Evolutionary conservation across 345 rosid species (phyloP).

Genomic region (Eucalyptus cloeziana): DNA sequence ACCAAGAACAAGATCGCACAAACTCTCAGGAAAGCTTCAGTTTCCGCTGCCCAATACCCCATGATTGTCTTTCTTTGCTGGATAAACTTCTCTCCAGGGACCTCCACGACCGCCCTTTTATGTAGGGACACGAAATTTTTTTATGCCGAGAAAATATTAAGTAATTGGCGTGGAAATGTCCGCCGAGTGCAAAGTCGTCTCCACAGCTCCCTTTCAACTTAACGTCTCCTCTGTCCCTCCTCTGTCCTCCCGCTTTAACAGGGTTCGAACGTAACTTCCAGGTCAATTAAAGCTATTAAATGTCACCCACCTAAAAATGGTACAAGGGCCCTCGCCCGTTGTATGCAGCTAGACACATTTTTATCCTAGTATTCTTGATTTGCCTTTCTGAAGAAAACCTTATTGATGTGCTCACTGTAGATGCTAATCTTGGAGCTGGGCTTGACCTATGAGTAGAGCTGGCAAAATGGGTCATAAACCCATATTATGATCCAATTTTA

Average conservation of each 20-base stretch:
- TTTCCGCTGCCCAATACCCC: background rate
- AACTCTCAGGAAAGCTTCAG: conserved; percentile 30
- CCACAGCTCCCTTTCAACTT: background rate
- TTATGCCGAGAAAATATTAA: background rate
- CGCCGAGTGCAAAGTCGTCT: background rate
- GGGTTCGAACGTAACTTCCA: background rate
- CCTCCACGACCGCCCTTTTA: background rate
- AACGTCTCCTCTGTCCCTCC: background rate
- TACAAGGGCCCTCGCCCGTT: background rate
- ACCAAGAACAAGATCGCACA: conserved; percentile 16
- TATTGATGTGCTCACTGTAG: background rate
- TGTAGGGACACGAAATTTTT: background rate
- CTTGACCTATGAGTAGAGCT: background rate
- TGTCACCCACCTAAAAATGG: background rate
- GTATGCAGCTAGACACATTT: background rate
- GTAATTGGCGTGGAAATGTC: background rate
- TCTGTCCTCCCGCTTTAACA: background rate
- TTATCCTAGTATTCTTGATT: background rate
- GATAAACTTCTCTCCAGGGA: background rate
- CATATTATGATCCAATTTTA: no score
- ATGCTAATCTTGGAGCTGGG: background rate
- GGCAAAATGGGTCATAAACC: no score
- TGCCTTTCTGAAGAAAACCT: background rate
- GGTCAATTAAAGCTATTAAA: background rate
- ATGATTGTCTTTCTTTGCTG: background rate